These are phyloP conservation scores for Komagataella pseudopastoris DNA, from an alignment of 805 yeast species.

Conservation along the genomic window DNA sequence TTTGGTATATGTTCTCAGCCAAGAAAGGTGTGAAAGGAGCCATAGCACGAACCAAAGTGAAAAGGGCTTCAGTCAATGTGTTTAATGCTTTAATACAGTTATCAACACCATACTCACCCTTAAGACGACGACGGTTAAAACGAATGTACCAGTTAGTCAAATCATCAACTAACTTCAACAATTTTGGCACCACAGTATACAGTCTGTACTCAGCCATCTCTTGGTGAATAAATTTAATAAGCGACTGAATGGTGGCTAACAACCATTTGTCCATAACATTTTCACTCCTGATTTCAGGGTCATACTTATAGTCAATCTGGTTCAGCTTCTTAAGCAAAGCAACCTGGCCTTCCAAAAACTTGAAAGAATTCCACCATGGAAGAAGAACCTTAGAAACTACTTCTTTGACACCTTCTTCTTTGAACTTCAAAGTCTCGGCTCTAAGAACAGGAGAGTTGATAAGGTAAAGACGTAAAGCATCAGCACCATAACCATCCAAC, in stretches of 20 bases:
- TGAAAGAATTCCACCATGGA: slow-evolving; percentile 98
- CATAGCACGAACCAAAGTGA: slow-evolving; percentile 87
- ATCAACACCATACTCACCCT: slow-evolving; percentile 80
- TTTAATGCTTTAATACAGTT: slow-evolving; percentile 84
- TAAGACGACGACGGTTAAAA: slow-evolving; percentile 93
- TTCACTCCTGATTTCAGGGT: slow-evolving; percentile 46
- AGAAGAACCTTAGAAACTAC: slow-evolving; percentile 89
- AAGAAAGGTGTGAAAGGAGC: slow-evolving; percentile 98
- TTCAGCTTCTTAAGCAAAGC: slow-evolving; percentile 70
- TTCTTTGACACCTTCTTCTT: slow-evolving; percentile 98
- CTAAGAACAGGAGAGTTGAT: slow-evolving; percentile 95
- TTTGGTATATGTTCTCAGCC: slow-evolving; percentile 79
- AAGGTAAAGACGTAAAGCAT: slow-evolving; percentile 88
- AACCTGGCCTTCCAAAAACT: slow-evolving; percentile 91
- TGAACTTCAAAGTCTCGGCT: slow-evolving; percentile 93
- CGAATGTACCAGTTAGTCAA: slow-evolving; percentile 98
- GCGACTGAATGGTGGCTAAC: slow-evolving; percentile 88
- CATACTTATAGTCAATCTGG: slow-evolving; percentile 57
- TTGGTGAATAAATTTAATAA: slow-evolving; percentile 69
- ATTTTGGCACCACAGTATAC: slow-evolving; percentile 91
- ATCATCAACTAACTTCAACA: slow-evolving; percentile 80
- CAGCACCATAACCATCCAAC: slow-evolving; percentile 88
- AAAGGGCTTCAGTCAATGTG: slow-evolving; percentile 81
- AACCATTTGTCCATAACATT: slow-evolving; percentile 98
- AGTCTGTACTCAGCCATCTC: slow-evolving; percentile 88